phyloP scores from a whole-genome alignment of 2,329 filamentous ascomycete species.

The Pseudocercospora vitis region DNA sequence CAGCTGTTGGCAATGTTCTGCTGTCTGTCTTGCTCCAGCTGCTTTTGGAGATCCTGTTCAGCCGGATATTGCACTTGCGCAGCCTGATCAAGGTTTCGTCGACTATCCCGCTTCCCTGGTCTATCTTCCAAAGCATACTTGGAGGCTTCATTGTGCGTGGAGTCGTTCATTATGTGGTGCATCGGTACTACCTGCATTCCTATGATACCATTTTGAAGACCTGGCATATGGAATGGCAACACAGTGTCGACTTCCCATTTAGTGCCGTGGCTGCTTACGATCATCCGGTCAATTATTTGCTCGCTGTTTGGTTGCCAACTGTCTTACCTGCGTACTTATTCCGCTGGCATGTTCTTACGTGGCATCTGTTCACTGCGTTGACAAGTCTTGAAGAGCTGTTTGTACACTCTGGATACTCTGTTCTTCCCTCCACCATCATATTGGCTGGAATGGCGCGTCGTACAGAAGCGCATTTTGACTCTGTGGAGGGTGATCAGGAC shows the following conservation, averaged over 20 bases:
- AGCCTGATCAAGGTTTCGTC: constrained; percentile 61
- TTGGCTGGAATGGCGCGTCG: constrained; percentile 59
- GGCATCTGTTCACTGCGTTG: constrained; percentile 63
- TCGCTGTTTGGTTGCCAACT: constrained; percentile 63
- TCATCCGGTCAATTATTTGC: constrained; percentile 64
- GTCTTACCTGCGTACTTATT: constrained; percentile 66
- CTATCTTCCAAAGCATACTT: constrained; percentile 56
- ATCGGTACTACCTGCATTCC: constrained; percentile 66
- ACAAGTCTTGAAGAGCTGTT: constrained; percentile 67
- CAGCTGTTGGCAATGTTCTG: constrained; percentile 57
- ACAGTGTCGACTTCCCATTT: constrained; percentile 59
- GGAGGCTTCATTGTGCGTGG: constrained; percentile 59
- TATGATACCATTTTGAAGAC: constrained; percentile 33
- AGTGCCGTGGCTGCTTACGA: constrained; percentile 66
- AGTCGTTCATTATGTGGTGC: constrained; percentile 69
- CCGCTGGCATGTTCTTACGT: constrained; percentile 71
- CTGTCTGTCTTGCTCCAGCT: constrained; percentile 57
- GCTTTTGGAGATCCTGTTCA: constrained; percentile 56
- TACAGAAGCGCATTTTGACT: constrained; percentile 57
- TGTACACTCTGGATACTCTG: constrained; percentile 66
- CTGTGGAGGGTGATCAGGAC: constrained; percentile 35
- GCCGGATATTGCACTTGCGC: constrained; percentile 52
- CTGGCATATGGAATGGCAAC: constrained; percentile 58
- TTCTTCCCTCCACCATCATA: constrained; percentile 59
- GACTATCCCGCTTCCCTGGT: constrained; percentile 59